Evolutionary conservation across 179 eudicot genomes (phyloP).

Genomic region (Vitellaria paradoxa): DNA sequence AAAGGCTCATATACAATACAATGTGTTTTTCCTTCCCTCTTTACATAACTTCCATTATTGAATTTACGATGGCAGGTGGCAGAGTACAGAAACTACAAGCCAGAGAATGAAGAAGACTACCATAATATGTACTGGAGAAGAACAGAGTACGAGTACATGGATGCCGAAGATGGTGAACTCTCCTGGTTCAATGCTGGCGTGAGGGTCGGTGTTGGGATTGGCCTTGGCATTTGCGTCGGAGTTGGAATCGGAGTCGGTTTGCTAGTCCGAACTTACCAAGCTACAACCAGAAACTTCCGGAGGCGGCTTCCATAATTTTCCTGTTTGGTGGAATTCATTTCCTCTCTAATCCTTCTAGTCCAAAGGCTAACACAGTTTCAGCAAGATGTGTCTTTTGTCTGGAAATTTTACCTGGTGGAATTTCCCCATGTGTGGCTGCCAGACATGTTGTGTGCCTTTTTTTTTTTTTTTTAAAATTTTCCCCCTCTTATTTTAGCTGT

Average conservation of each 20-base stretch:
- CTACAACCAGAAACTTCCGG: conserved; percentile 74
- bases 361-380: not conserved
- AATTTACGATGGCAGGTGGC: conserved; percentile 40
- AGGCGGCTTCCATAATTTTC: conserved; percentile 49
- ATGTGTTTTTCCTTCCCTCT: not conserved
- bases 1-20: not conserved
- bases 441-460: not conserved
- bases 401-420: not conserved
- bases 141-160: conserved; percentile 62
- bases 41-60: not conserved
- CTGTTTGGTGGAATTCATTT: not conserved
- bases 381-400: not conserved
- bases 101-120: conserved; percentile 48
- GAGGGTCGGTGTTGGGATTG: conserved; percentile 95
- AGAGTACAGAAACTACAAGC: conserved; percentile 46
- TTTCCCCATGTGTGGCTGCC: not conserved
- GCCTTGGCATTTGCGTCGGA: conserved; percentile 91
- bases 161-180: conserved; percentile 87
- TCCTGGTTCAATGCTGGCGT: conserved; percentile 90
- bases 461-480: not conserved
- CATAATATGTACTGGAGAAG: conserved; percentile 44
- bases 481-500: not conserved
- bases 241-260: conserved; percentile 91
- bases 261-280: conserved; percentile 73
- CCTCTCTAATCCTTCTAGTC: not conserved